Conservation (phyloP, 805 yeast species). For the Maudiozyma saulgeensis region DNA sequence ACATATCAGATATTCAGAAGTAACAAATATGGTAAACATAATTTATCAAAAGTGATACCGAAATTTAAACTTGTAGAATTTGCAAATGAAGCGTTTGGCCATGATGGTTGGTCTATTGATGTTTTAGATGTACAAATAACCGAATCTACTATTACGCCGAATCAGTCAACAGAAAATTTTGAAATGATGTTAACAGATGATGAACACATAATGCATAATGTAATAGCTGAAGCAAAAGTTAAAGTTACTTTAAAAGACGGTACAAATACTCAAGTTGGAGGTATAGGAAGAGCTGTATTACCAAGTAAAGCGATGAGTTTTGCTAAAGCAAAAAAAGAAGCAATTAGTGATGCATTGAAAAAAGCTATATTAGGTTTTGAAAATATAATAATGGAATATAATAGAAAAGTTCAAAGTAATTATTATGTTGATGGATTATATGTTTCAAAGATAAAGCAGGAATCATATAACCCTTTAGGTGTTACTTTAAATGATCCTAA, state of each 20-base stretch:
- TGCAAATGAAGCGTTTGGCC: conserved; percentile 47
- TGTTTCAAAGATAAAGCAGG: conserved; percentile 7
- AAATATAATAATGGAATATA: conserved; percentile 38
- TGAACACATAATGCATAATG: conserved; percentile 13
- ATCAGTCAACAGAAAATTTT: not conserved
- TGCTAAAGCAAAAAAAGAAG: conserved; percentile 75
- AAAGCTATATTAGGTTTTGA: conserved; percentile 75
- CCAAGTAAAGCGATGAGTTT: conserved; percentile 59
- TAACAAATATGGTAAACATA: conserved; percentile 20
- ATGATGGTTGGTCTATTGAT: conserved; percentile 47
- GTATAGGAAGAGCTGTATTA: conserved; percentile 60
- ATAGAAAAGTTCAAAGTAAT: conserved; percentile 25
- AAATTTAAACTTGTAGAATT: conserved; percentile 29
- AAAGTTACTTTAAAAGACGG: conserved; percentile 73
- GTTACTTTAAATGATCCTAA: not conserved
- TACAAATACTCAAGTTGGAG: conserved; percentile 68
- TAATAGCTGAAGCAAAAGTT: conserved; percentile 36
- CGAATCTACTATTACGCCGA: conserved; percentile 9
- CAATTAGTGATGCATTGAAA: conserved; percentile 76
- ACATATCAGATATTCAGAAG: conserved; percentile 22
- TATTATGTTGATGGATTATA: conserved; percentile 30
- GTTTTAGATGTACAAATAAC: conserved; percentile 24
- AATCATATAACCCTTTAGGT: not conserved
- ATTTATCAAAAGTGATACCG: conserved; percentile 26
- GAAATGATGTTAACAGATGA: not conserved